Evolutionary conservation across 106 monocot species (phyloP).

Genomic region (Acorus gramineus): DNA sequence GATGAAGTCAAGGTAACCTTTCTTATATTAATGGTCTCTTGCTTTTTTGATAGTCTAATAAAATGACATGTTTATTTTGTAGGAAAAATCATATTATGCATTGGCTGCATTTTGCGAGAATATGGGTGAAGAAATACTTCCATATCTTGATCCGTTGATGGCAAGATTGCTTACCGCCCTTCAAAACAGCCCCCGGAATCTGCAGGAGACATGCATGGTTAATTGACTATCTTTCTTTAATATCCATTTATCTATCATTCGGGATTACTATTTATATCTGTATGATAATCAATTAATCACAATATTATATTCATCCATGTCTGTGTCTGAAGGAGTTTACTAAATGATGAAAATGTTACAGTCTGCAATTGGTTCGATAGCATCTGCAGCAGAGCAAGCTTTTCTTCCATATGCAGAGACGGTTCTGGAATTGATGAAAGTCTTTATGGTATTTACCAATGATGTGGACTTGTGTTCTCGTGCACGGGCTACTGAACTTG

Average conservation of each 20-base stretch:
- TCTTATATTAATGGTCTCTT: background rate
- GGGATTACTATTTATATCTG: too few species aligned
- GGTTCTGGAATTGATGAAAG: conserved; percentile 86
- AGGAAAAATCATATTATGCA: conserved; percentile 99
- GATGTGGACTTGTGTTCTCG: conserved; percentile 78
- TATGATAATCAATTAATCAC: too few species aligned
- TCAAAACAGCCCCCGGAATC: conserved; percentile 68
- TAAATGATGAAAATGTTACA: conserved; percentile 15
- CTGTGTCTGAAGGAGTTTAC: too few species aligned
- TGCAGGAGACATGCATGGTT: conserved; percentile 99
- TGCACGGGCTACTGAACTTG: conserved; percentile 92
- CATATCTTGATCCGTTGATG: conserved; percentile 88
- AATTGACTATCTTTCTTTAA: conserved; percentile 2
- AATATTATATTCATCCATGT: too few species aligned
- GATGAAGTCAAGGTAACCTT: conserved; percentile 92
- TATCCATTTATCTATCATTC: background rate
- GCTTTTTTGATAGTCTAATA: background rate
- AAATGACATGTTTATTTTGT: conserved; percentile 7
- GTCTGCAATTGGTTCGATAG: conserved; percentile 96
- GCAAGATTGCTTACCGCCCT: conserved; percentile 62
- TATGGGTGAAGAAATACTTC: conserved; percentile 91
- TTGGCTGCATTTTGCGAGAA: conserved; percentile 99
- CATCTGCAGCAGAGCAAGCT: conserved; percentile 78
- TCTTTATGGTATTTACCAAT: conserved; percentile 79
- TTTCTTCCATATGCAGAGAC: conserved; percentile 93